phyloP scores from a whole-genome alignment of 2,329 filamentous ascomycete genomes.

The Parasarocladium wereldwijsianum region DNA sequence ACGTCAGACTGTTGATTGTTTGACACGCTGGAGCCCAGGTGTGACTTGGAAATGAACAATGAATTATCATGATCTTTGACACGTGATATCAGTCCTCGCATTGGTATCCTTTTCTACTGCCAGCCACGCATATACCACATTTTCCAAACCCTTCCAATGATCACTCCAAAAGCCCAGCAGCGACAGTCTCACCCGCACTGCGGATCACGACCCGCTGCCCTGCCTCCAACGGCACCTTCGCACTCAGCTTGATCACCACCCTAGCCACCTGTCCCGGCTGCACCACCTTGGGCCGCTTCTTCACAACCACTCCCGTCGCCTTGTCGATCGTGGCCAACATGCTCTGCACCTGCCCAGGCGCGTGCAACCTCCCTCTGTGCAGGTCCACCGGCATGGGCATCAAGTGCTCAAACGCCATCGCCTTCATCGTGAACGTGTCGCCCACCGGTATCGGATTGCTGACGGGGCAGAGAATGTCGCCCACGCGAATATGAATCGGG shows the following conservation, averaged over 20 bases:
- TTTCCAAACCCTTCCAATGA: constrained; percentile 3
- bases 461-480: constrained; percentile 72
- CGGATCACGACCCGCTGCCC: constrained; percentile 71
- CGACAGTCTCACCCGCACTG: constrained; percentile 69
- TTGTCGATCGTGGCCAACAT: constrained; percentile 69
- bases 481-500: constrained; percentile 62
- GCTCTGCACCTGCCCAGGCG: constrained; percentile 56
- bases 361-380: constrained; percentile 71
- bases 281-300: constrained; percentile 75
- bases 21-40: too few relatives aligned
- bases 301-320: constrained; percentile 54
- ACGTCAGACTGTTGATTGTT: too few relatives aligned
- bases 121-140: too few relatives aligned
- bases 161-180: constrained; percentile 71
- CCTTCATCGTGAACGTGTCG: constrained; percentile 65
- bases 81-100: too few relatives aligned
- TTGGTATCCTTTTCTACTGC: too few relatives aligned
- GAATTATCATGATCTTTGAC: too few relatives aligned
- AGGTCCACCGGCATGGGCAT: constrained; percentile 84
- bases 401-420: constrained; percentile 78
- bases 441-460: constrained; percentile 53
- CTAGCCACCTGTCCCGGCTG: constrained; percentile 66
- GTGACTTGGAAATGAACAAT: too few relatives aligned
- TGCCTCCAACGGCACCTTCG: constrained; percentile 63
- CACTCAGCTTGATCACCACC: constrained; percentile 59